These are phyloP conservation scores for Puccinia polysora DNA, from an alignment of 1,284 basidiomycete genomes.

Conservation along the genomic window DNA sequence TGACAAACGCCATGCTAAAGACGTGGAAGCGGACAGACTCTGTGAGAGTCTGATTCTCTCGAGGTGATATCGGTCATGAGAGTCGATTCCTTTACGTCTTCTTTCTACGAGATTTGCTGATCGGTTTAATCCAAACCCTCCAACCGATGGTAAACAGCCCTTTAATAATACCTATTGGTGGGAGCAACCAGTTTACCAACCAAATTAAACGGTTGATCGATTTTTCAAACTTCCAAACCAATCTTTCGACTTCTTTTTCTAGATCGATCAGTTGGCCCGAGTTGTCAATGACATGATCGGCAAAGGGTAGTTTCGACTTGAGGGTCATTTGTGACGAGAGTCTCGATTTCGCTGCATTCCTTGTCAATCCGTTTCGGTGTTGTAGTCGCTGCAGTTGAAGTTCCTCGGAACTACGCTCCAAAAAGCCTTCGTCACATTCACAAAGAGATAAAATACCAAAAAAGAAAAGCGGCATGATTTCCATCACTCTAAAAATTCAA, in stretches of 20 bases:
- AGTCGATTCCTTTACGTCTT: too few relatives aligned
- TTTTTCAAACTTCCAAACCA: slow-evolving; percentile 62
- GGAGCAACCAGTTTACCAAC: slow-evolving; percentile 72
- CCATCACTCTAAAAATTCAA: neutral
- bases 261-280: slow-evolving; percentile 69
- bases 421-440: neutral
- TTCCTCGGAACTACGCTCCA: slow-evolving; percentile 60
- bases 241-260: slow-evolving; percentile 63
- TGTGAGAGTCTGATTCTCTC: too few relatives aligned
- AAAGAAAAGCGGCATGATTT: neutral
- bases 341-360: slow-evolving; percentile 62
- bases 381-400: slow-evolving; percentile 76
- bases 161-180: slow-evolving; percentile 63
- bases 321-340: slow-evolving; percentile 78
- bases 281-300: slow-evolving; percentile 84
- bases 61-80: too few relatives aligned
- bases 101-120: slow-evolving; percentile 10
- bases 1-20: too few relatives aligned
- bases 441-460: neutral
- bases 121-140: slow-evolving; percentile 31
- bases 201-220: slow-evolving; percentile 64
- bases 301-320: slow-evolving; percentile 70
- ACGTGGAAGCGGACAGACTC: too few relatives aligned
- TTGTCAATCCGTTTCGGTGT: slow-evolving; percentile 50
- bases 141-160: slow-evolving; percentile 49